Base-by-base conservation (phyloP, 192 early-diverging fungal genomes). In the Piromyces sp. region DNA sequence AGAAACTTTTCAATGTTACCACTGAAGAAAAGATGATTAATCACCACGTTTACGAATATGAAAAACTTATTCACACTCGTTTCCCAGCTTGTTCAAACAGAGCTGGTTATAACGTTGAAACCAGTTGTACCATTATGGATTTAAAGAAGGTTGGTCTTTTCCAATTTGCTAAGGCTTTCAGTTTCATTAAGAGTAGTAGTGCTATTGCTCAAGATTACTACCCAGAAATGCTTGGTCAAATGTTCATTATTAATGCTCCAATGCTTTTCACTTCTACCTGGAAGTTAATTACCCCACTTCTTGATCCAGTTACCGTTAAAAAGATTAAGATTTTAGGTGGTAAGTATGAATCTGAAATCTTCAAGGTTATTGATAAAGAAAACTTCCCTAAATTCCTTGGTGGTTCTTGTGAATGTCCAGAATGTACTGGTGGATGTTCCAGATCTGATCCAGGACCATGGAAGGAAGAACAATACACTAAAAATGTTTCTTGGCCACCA, bases 211-310 rank as follows among this genome's bases (percentile, higher is more conserved):
- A 97, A 84, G 93, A 95, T 81, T 94, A 95, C 84, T 98, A 98
- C 83, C 97, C 97, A 19, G 97, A 97, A 86, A 94, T 93, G 85
- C 89, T 97, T 81, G 92, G 94, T 83, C 94, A 93, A 83, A 94
- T 97, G 81, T 97, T 92, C 82, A 90, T 98, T 38, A 94, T 98
- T 84, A 98, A 98, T 86, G 93, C 95, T 80, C 97, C 97, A 9
- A 91, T 88, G 81, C 91, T 96, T 78, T 98, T 98, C 89, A 89
- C 93, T 58, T 91, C 89, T 30, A 91, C 92, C n/a, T 95, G 93
- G 92, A 92, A 90, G 30, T 87, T 94, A 79, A 90, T 93, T 79
- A 94, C 91, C 82, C 89, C 86, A 80, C 94, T 93, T 91, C 86
- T 95, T 79, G 94, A 95, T 81, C 88, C 88, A 84, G 89, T 87